These are phyloP conservation scores for Echites panduratus DNA, from an alignment of 257 asterid genomes.

Conservation along the genomic window DNA sequence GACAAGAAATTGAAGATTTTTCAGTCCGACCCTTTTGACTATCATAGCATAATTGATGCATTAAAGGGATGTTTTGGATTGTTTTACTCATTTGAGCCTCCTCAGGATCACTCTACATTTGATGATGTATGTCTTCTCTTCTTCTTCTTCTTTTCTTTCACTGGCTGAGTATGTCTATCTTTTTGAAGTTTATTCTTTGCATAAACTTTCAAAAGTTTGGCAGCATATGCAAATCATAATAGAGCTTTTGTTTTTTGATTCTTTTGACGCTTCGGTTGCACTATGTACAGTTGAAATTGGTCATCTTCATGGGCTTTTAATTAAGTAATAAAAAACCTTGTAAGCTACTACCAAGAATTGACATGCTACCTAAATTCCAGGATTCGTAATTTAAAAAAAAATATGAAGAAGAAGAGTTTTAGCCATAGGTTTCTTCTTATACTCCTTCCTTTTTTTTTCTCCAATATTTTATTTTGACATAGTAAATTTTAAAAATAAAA, in stretches of 20 bases:
- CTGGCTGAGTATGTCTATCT: not conserved
- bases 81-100: slow-evolving; percentile 83
- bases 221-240: no score
- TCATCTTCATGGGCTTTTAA: not conserved
- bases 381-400: not conserved
- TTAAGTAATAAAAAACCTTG: not conserved
- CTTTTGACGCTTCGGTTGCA: no score
- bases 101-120: slow-evolving; percentile 62
- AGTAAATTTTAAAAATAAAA: no score
- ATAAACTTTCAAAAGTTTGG: no score
- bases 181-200: no score
- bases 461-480: no score
- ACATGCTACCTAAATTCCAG: not conserved
- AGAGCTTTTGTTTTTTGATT: no score
- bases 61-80: slow-evolving; percentile 73
- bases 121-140: slow-evolving; percentile 63
- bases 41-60: slow-evolving; percentile 83
- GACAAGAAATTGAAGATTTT: slow-evolving; percentile 54
- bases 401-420: not conserved
- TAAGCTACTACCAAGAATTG: not conserved
- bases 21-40: slow-evolving; percentile 77
- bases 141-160: not conserved
- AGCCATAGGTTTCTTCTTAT: not conserved
- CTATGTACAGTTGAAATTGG: not conserved
- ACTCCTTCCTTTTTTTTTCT: no score